Conservation (phyloP, 495 filamentous ascomycete species). For the Penicillium subrubescens region DNA sequence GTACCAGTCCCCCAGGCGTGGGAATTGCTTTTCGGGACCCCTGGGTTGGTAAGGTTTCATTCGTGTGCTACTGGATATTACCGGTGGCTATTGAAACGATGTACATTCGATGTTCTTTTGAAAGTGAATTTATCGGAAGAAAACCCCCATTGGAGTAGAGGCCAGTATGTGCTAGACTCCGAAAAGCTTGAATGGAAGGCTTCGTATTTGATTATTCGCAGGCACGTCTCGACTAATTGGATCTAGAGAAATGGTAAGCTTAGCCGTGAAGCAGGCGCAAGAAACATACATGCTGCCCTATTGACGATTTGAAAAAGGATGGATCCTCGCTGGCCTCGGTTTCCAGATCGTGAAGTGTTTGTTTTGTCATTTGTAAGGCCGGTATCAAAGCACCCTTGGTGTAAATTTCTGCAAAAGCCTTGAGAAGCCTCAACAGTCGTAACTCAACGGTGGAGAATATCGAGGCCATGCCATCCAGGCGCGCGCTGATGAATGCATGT, state of each 20-base stretch:
- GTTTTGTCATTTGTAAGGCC: not conserved
- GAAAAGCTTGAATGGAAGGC: not conserved
- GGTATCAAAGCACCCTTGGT: not conserved
- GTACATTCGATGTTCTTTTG: not conserved
- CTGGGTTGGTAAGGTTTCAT: not conserved
- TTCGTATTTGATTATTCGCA: not conserved
- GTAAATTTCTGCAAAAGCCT: not conserved
- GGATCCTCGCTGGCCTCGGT: not conserved
- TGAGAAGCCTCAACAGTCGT: not conserved
- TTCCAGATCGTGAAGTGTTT: not conserved
- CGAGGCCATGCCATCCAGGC: not conserved
- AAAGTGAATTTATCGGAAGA: not conserved
- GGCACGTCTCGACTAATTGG: not conserved
- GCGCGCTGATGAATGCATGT: not conserved
- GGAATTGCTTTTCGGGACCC: not conserved
- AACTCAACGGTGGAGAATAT: not conserved
- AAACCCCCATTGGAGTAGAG: not conserved
- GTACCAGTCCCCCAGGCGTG: not conserved
- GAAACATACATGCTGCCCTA: not conserved
- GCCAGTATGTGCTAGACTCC: not conserved
- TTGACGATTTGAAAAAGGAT: not conserved
- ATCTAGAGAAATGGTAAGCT: not conserved
- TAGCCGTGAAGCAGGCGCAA: not conserved
- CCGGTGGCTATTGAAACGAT: not conserved
- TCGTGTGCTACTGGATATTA: not conserved